A percentile compares a stretch with the other conserved stretches of the same genome.
Evolutionary conservation across 2,329 filamentous ascomycete species (phyloP).

Genomic region (Sclerotinia glacialis): DNA sequence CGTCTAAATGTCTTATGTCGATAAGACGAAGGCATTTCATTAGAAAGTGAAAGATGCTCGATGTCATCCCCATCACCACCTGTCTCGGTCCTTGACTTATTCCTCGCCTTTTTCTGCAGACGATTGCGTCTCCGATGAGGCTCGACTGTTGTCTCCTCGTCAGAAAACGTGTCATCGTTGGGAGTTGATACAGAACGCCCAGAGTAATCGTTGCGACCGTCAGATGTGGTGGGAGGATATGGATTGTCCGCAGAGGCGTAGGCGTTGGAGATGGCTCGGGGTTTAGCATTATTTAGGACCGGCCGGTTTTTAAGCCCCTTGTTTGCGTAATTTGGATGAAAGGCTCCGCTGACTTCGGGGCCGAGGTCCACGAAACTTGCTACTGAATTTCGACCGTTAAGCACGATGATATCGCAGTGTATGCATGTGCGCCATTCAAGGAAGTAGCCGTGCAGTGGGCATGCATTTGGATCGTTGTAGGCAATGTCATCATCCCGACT

Average conservation of each 20-base stretch:
- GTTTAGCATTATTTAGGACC: not conserved
- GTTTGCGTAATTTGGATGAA: constrained; percentile 1
- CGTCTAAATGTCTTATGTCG: not conserved
- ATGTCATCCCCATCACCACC: not conserved
- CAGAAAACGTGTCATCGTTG: not conserved
- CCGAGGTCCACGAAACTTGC: not conserved
- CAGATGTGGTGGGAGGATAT: not conserved
- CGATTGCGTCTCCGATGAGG: not conserved
- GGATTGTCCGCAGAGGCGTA: not conserved
- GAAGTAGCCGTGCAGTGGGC: not conserved
- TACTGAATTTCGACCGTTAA: not conserved
- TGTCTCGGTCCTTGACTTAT: not conserved
- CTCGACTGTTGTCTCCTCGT: not conserved
- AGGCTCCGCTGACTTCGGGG: no score
- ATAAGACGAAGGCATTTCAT: not conserved
- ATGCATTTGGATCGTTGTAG: not conserved
- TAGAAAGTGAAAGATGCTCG: not conserved
- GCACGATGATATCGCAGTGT: constrained; percentile 6
- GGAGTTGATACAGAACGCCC: not conserved
- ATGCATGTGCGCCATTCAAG: constrained; percentile 14
- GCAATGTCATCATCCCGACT: not conserved
- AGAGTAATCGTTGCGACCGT: not conserved
- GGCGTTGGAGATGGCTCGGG: not conserved
- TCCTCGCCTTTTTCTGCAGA: not conserved
- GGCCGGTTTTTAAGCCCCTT: not conserved